Base-by-base conservation (phyloP, 1,139 yeast species). In the Zygoascus sp. region DNA sequence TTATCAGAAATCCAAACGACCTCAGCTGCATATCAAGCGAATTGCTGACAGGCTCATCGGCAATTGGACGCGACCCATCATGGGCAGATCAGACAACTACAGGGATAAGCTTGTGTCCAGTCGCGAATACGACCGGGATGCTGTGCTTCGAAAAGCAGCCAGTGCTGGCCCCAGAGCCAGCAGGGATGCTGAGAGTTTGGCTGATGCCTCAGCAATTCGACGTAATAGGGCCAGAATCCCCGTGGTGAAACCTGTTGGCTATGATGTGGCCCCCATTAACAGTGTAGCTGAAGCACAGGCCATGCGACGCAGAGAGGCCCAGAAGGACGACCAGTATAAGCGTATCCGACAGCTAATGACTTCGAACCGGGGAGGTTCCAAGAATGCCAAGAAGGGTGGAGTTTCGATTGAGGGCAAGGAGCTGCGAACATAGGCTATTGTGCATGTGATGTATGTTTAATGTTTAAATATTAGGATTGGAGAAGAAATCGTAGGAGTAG, bases 11-110 rank as follows among this genome's bases (percentile, higher is more conserved):
- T 82, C 94, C 38, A 85, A 84, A 63, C 79, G 95, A 59, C 95
- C 96, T 15, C 97, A 92, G 66, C 83, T 87, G 36, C 73, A 77
- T 46, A 78, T 94, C 63, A 89, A 90, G 64, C 82, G 95, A 60
- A 75, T 83, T 42, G 98, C 96, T 5, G 97, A 92, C 63, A 80
- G 82, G 62, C 73, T 94, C 51, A 84, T 94, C 58, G 96, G 96
- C 30, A 95, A 89, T 65, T 92, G 99, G 99, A 92, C 97, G 7
- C 80, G 98, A 66, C 98, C 98, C 34, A 89, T 94, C 53, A 86
- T 94, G 75, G 96, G 95, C 57, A 84, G 95, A 53, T 84, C 95
- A 2, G 97, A 92, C 66, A 88, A 92, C 57, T 92, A 90, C 70
- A 81, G 94, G 66, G 97, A 92, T 67, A 83, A 89, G 67, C 74